Percentiles rank a stretch among this genome's conserved stretches.
phyloP scores from a whole-genome alignment of 352 stramenopile genomes.

The Pythium sp. region DNA sequence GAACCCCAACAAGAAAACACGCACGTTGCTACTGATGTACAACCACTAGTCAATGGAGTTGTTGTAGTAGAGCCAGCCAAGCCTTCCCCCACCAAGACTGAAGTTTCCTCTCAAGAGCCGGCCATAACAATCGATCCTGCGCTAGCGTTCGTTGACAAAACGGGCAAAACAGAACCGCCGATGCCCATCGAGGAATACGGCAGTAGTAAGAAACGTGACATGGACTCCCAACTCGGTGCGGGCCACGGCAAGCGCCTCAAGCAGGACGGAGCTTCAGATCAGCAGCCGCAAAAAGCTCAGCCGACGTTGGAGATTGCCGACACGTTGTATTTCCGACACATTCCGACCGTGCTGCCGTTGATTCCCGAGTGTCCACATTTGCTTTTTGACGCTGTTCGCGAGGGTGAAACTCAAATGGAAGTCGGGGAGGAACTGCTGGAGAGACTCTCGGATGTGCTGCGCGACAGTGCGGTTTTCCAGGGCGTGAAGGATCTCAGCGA shows the following conservation, averaged over 20 bases:
- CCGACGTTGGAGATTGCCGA: slow-evolving; percentile 4
- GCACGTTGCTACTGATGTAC: neutral
- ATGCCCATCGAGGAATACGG: slow-evolving; percentile 1
- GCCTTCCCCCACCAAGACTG: neutral
- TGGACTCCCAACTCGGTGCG: neutral
- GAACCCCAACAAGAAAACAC: neutral
- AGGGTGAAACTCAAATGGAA: slow-evolving; percentile 20
- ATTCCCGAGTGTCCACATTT: slow-evolving; percentile 59
- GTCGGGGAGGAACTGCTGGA: slow-evolving; percentile 55
- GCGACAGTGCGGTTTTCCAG: slow-evolving; percentile 66
- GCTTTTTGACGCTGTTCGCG: slow-evolving; percentile 54
- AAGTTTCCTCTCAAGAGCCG: neutral
- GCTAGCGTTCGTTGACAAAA: slow-evolving; percentile 71
- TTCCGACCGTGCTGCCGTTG: slow-evolving; percentile 52
- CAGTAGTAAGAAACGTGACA: slow-evolving; percentile 7
- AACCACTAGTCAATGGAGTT: neutral
- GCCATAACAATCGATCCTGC: slow-evolving; percentile 30
- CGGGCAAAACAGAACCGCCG: slow-evolving; percentile 21
- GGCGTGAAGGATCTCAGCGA: slow-evolving; percentile 56
- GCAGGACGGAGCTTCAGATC: neutral
- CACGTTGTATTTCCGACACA: slow-evolving; percentile 45
- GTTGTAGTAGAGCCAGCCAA: slow-evolving; percentile 9
- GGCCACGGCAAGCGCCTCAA: slow-evolving; percentile 15
- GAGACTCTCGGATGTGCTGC: slow-evolving; percentile 52
- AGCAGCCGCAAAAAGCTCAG: neutral